phyloP scores from a whole-genome alignment of 2,329 filamentous ascomycete genomes.

The Huntiella omanensis region DNA sequence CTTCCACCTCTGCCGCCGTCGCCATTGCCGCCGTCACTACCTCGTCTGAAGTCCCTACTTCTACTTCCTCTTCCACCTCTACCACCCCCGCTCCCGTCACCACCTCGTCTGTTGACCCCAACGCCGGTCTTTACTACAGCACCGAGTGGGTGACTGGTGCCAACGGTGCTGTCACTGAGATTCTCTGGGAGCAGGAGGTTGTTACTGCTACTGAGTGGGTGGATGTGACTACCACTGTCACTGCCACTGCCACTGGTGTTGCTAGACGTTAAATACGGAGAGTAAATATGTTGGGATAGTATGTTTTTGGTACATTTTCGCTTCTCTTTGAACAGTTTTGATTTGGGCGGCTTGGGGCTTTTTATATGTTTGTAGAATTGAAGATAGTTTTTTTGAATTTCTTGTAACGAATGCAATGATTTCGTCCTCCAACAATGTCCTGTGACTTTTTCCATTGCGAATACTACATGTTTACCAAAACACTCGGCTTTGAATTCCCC shows the following conservation, averaged over 20 bases:
- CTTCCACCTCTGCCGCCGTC: constrained; percentile 10
- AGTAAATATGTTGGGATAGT: background rate
- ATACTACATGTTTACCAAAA: too few species aligned
- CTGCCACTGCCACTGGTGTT: constrained; percentile 8
- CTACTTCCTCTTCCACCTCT: constrained; percentile 2
- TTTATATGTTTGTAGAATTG: too few species aligned
- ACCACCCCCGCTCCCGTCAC: constrained; percentile 7
- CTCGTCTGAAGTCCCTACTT: background rate
- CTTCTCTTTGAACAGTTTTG: too few species aligned
- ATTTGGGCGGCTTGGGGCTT: too few species aligned
- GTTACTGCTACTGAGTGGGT: constrained; percentile 32
- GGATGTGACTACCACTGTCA: constrained; percentile 24
- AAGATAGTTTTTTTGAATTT: too few species aligned
- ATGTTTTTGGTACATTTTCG: background rate
- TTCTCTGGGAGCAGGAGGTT: constrained; percentile 36
- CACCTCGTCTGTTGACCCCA: constrained; percentile 17
- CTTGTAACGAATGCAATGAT: too few species aligned
- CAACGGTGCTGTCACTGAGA: constrained; percentile 32
- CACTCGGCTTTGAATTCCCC: too few species aligned
- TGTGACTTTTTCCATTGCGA: too few species aligned
- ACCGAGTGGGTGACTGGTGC: constrained; percentile 32
- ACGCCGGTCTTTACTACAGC: constrained; percentile 22
- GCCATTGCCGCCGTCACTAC: background rate
- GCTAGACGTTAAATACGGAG: background rate
- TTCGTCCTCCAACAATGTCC: too few species aligned